phyloP scores from a whole-genome alignment of 306 rosid species.

The Prunus kanzakura region DNA sequence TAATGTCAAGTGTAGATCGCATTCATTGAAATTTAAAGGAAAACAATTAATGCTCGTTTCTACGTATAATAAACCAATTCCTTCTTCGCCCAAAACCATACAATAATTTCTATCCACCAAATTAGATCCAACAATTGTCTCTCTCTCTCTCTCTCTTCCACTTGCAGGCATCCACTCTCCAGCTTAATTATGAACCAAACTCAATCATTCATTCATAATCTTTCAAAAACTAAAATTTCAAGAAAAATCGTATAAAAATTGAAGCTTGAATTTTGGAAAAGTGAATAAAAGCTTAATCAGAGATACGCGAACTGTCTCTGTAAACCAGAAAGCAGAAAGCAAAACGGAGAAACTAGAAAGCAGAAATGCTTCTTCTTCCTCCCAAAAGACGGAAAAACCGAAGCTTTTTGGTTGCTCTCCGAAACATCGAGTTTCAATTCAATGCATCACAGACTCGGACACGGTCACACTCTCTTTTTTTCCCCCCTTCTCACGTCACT shows the following conservation, averaged over 20 bases:
- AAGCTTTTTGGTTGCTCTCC: not conserved
- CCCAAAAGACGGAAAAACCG: slow-evolving; percentile 6
- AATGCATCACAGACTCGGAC: slow-evolving; percentile 1
- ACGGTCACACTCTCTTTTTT: not conserved
- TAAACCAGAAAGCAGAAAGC: not conserved
- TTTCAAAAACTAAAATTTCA: not conserved
- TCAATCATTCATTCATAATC: not conserved
- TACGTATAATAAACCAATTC: not conserved
- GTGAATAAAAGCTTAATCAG: not conserved
- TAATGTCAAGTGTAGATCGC: not conserved
- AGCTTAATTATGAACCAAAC: not conserved
- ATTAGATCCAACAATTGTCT: not conserved
- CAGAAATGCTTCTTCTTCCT: not conserved
- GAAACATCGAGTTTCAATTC: not conserved
- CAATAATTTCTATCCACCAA: too few relatives aligned
- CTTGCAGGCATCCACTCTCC: not conserved
- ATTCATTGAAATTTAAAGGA: not conserved
- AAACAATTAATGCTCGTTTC: not conserved
- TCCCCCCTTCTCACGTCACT: slow-evolving; percentile 19
- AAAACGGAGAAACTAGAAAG: not conserved
- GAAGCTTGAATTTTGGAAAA: not conserved
- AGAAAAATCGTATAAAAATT: not conserved
- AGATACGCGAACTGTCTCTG: not conserved
- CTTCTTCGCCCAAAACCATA: not conserved
- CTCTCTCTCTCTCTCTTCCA: not conserved